Base-by-base conservation (phyloP, 257 asterid species). In the Solanum chilense region DNA sequence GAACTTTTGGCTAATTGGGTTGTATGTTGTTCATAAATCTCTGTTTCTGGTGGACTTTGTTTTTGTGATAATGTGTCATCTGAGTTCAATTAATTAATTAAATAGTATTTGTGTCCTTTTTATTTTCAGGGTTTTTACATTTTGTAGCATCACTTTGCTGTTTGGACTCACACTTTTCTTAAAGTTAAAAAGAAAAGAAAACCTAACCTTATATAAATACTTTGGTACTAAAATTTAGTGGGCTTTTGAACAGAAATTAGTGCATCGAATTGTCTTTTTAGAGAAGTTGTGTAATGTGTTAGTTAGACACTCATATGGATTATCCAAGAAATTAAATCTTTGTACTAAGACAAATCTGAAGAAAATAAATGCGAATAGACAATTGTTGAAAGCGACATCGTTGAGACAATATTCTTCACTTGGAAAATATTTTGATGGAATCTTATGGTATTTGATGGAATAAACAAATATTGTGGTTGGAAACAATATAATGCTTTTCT, bases 71-170 rank as follows among this genome's bases (percentile, higher is more conserved):
- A 23, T 86, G 31, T 66, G 87, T 84, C 62, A 16, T 62, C 80
- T 66, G 84, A 77, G 73, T 86, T 86, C 69, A n/a, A 20, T 86
- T 73, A 86, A 80, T 80, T 80, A 47, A 47, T 80, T 45, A 80
- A 9, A 25, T 84, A 56, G 11, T 56, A 39, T 66, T 89, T 83
- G 86, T 90, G 89, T 76, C 87, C n/a, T 69, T 92, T 89, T 88
- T 87, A 85, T 85, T 83, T 88, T 80, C 82, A 87, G 91, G 87
- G 74, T 62, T 60, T 21, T 56, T 90, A 41, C 89, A 44, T 44
- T 77, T 77, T 37, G 9, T 77, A 77, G 7, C 5, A n/a, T 74
- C 45, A 8, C 49, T 39, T 23, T 76, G 4, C 58, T 23, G 23
- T 69, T 69, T 71, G 78, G 78, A 33, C 78, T 71, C 44, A n/a